Base-by-base conservation (phyloP, 305 asterid species). In the Withania somnifera region DNA sequence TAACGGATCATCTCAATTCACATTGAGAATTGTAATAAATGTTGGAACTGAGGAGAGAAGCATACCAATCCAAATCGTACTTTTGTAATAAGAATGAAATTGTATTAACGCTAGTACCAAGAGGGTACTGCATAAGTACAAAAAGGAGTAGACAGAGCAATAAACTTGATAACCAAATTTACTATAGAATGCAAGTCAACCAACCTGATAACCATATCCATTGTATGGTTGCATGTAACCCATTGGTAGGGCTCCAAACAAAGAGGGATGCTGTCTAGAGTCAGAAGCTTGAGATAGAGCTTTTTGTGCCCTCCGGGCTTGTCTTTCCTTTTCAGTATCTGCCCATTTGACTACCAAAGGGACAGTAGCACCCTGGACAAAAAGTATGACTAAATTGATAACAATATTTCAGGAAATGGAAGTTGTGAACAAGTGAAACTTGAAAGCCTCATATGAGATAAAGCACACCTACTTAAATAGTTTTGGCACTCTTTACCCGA, bases 301-400 rank as follows among this genome's bases (percentile, higher is more conserved):
- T 85, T 91, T 96, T 84, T 91, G 98, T 79, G 93, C 97, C 90
- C 87, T 96, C 83, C 99, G 89, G 50, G 98, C 91, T 80, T 88
- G 93, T 77, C 98, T 89, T 87, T 96, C 99, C 88, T 96, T 96
- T 79, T 96, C 99, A 53, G 99, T 94, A 87, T 96, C 99, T 76
- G 99, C 99, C 98, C 99, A 94, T 85, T 96, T 96, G 83, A 96
- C 98, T 84, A 96, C 99, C 87, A 96, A 87, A 38, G 98, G 95
- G 84, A 92, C 92, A 64, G 91, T 87, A 38, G 97, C 91, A 83
- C 97, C 98, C 99, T 96, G 82, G 42, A 17, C 10, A 24, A 50
- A 75, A 50, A 28, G 61, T 9, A 28, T 17, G n/a, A 28, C 60
- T 50, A 75, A 75, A 50, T 75, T 75, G 80, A 75, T 47, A 50